Evolutionary conservation across 257 asterid genomes (phyloP).

Genomic region (Phtheirospermum japonicum): DNA sequence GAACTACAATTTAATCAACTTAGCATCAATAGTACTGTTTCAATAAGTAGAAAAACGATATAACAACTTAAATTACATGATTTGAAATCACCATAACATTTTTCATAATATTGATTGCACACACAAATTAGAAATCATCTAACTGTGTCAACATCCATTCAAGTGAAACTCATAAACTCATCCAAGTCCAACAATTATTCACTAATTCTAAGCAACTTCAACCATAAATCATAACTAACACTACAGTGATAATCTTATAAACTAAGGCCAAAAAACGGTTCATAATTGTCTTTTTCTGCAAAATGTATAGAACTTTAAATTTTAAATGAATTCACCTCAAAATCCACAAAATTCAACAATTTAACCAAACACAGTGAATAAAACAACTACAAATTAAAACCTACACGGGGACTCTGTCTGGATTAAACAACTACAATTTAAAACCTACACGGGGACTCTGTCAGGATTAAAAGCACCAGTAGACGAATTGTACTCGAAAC

Average conservation of each 20-base stretch:
- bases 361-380: neutral
- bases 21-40: no score
- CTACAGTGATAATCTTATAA: neutral
- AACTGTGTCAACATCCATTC: conserved; percentile 12
- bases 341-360: conserved; percentile 14
- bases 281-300: neutral
- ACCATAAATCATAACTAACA: conserved; percentile 1
- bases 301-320: neutral
- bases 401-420: conserved; percentile 94
- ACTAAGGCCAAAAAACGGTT: neutral
- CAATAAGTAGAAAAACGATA: no score
- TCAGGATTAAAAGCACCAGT: conserved; percentile 94
- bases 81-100: no score
- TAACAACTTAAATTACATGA: no score
- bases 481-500: conserved; percentile 82
- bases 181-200: conserved; percentile 12
- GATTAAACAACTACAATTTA: conserved; percentile 43
- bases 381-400: conserved; percentile 28
- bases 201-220: conserved; percentile 12
- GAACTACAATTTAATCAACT: no score
- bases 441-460: conserved; percentile 90
- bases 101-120: neutral
- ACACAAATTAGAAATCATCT: conserved; percentile 6
- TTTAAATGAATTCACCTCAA: neutral
- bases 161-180: conserved; percentile 10